These are phyloP conservation scores for Fonsecaea erecta DNA, from an alignment of 2,329 filamentous ascomycete genomes.

Conservation along the genomic window DNA sequence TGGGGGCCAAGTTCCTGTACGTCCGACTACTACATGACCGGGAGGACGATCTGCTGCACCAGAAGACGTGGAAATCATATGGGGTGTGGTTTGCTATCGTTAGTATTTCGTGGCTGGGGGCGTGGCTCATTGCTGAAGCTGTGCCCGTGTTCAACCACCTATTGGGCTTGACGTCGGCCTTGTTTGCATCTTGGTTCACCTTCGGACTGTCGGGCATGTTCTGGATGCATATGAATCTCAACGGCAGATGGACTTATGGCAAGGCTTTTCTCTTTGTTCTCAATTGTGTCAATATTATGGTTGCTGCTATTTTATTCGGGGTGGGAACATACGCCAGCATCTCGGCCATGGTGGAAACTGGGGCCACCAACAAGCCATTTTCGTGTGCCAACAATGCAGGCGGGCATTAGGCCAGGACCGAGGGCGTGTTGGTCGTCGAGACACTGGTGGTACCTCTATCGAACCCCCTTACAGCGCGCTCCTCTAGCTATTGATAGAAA, in stretches of 20 bases:
- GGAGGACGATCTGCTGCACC: slow-evolving; percentile 58
- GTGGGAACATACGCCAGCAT: slow-evolving; percentile 39
- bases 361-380: slow-evolving; percentile 25
- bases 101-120: slow-evolving; percentile 61
- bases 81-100: slow-evolving; percentile 65
- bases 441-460: slow-evolving; percentile 3
- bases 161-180: slow-evolving; percentile 64
- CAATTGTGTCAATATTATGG: slow-evolving; percentile 29
- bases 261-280: slow-evolving; percentile 24
- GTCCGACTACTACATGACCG: slow-evolving; percentile 60
- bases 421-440: neutral
- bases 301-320: slow-evolving; percentile 35
- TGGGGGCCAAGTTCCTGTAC: slow-evolving; percentile 70
- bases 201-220: slow-evolving; percentile 46
- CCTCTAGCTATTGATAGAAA: slow-evolving; percentile 8
- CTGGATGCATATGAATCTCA: slow-evolving; percentile 44
- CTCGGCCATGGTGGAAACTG: slow-evolving; percentile 34
- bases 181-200: slow-evolving; percentile 72
- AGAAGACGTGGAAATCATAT: slow-evolving; percentile 57
- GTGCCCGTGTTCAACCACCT: slow-evolving; percentile 72
- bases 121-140: slow-evolving; percentile 70
- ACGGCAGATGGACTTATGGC: slow-evolving; percentile 36
- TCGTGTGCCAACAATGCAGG: slow-evolving; percentile 22
- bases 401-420: slow-evolving; percentile 3
- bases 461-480: neutral